phyloP scores from a whole-genome alignment of 2,329 filamentous ascomycete species.

The Botrytis elliptica region DNA sequence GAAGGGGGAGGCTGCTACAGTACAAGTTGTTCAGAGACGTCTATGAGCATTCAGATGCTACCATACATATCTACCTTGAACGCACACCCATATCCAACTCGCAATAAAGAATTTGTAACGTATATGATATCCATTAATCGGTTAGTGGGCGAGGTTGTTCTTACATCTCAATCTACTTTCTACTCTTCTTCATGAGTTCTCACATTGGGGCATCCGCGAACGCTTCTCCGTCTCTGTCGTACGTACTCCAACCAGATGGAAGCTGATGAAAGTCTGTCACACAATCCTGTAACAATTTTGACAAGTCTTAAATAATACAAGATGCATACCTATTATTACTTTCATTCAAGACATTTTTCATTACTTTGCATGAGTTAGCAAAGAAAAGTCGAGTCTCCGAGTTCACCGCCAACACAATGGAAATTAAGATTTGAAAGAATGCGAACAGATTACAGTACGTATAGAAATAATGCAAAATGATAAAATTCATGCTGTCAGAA shows the following conservation, averaged over 20 bases:
- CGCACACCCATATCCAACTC: background rate
- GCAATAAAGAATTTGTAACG: background rate
- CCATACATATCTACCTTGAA: background rate
- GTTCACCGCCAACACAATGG: conserved; percentile 18
- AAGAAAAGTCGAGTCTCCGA: conserved; percentile 12
- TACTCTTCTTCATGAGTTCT: background rate
- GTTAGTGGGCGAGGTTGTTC: background rate
- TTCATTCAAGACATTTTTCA: conserved; percentile 11
- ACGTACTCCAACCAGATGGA: background rate
- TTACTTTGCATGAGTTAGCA: conserved; percentile 15
- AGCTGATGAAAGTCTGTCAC: background rate
- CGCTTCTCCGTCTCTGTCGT: background rate
- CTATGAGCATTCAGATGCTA: background rate
- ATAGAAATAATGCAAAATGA: conserved; percentile 11
- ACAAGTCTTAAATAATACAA: background rate
- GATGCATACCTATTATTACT: background rate
- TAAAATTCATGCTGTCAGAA: background rate
- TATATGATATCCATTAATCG: background rate
- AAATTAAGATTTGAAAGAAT: conserved; percentile 11
- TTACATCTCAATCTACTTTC: background rate
- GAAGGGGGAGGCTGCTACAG: background rate
- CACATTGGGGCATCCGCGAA: background rate
- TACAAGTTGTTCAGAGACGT: background rate
- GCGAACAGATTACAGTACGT: background rate
- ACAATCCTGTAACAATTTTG: background rate